Base-by-base conservation (phyloP, 768 basidiomycete genomes). In the Piloderma croceum region DNA sequence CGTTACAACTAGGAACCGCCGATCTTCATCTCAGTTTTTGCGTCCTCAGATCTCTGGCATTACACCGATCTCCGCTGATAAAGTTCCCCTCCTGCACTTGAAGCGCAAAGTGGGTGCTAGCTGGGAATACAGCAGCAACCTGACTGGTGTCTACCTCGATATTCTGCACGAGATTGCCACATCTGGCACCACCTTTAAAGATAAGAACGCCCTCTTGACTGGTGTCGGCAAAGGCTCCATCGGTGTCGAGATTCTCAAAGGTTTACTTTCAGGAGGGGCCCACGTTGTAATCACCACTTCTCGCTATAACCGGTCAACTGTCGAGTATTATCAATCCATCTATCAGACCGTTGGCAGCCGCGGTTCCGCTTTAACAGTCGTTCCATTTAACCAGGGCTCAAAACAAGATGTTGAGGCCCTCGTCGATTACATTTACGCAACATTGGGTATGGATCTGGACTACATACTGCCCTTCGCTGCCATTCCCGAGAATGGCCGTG, bases 401-500 rank as follows among this genome's bases (percentile, higher is more conserved):
- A 96, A 91, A 65, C 96, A 98, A 61, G 96, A 99, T 50, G 90
- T 97, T 27, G 96, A 99, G 56, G 91, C 93, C 4, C 80, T 99
- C 38, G 82, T 99, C 51, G 94, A 98, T 65, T 99, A 98, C 61
- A 94, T 99, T 63, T 99, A 98, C 66, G 79, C 84, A 21, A 91
- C 82, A 19, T 81, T 99, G 39, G 87, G 90, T 41, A 80, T 98
- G 69, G 96, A 99, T 65, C 78, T 99, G 42, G 96, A 99, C 65
- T 99, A 98, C 64, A 90, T 99, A 54, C 78, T 98, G 44, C 96
- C 96, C 17, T 99, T 99, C 64, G 96, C 96, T 32, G 96, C 94
- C 35, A 84, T 99, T 34, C 94, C 96, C 5, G 96, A 99, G 64
- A 98, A 98, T 52, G 96, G 96, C 17, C 89, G 96, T 43, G 92